These are phyloP conservation scores for Trichaptum fuscoviolaceum DNA, from an alignment of 768 basidiomycete genomes.

Conservation along the genomic window DNA sequence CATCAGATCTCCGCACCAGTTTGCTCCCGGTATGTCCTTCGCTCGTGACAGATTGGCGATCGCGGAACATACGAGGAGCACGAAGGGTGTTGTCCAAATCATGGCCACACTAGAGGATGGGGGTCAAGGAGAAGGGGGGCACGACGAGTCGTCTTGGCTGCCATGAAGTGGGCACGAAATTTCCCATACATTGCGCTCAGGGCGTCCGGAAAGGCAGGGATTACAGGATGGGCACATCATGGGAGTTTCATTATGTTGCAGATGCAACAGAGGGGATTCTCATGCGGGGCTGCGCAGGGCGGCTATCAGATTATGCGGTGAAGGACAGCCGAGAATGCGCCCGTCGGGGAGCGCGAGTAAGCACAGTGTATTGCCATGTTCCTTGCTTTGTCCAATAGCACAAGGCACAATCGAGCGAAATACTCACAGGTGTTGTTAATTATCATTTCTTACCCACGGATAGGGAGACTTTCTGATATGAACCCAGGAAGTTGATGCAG, in stretches of 20 bases:
- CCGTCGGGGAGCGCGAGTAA: neutral
- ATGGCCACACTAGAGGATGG: neutral
- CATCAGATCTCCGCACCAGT: slow-evolving; percentile 35
- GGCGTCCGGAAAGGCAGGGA: neutral
- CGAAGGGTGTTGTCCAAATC: neutral
- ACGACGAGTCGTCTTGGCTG: neutral
- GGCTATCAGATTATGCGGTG: neutral
- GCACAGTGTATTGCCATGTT: neutral
- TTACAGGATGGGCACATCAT: neutral
- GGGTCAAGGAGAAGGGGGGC: neutral
- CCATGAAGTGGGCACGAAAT: slow-evolving; percentile 1
- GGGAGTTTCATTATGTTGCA: neutral
- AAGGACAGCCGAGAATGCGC: neutral
- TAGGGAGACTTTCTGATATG: neutral
- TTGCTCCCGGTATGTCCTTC: neutral
- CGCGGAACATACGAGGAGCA: neutral
- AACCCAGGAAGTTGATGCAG: neutral
- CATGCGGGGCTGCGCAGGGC: slow-evolving; percentile 1
- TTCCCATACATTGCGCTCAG: neutral
- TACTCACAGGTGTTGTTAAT: neutral
- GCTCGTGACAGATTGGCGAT: neutral
- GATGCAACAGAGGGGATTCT: neutral
- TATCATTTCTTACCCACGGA: neutral
- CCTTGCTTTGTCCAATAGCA: neutral
- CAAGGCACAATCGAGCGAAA: neutral